phyloP scores from a whole-genome alignment of 2,329 filamentous ascomycete species.

The Beauveria sp. region DNA sequence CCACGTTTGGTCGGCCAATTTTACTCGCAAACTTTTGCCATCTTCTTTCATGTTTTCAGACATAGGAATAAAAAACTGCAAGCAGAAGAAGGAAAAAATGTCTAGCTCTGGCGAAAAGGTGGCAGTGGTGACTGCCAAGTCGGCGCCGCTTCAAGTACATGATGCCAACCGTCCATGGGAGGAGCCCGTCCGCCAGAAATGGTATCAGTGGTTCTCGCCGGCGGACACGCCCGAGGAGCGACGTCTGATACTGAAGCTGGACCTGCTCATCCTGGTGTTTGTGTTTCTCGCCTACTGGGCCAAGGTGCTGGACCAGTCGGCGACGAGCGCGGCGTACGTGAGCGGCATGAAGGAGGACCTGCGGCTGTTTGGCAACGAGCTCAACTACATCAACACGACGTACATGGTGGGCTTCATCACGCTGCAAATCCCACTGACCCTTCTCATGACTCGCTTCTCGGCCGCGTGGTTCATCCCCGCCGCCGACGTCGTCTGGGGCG shows the following conservation, averaged over 20 bases:
- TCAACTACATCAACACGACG: constrained; percentile 39
- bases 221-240: constrained; percentile 32
- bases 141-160: background rate
- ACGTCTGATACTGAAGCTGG: constrained; percentile 45
- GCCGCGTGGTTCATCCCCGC: constrained; percentile 21
- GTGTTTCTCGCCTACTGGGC: constrained; percentile 48
- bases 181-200: constrained; percentile 18
- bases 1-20: background rate
- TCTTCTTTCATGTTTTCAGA: too few relatives aligned
- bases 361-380: constrained; percentile 40
- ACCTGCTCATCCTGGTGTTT: constrained; percentile 48
- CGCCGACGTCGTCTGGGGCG: constrained; percentile 23
- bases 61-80: background rate
- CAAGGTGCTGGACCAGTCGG: constrained; percentile 38
- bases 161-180: background rate
- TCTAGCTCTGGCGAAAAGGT: background rate
- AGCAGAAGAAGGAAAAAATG: background rate
- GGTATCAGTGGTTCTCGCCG: constrained; percentile 39
- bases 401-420: constrained; percentile 17
- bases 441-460: constrained; percentile 18
- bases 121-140: background rate
- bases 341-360: constrained; percentile 41
- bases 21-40: too few relatives aligned
- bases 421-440: constrained; percentile 14
- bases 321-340: constrained; percentile 24